Base-by-base conservation (phyloP, 345 rosid species). In the Ceriops zippeliana region DNA sequence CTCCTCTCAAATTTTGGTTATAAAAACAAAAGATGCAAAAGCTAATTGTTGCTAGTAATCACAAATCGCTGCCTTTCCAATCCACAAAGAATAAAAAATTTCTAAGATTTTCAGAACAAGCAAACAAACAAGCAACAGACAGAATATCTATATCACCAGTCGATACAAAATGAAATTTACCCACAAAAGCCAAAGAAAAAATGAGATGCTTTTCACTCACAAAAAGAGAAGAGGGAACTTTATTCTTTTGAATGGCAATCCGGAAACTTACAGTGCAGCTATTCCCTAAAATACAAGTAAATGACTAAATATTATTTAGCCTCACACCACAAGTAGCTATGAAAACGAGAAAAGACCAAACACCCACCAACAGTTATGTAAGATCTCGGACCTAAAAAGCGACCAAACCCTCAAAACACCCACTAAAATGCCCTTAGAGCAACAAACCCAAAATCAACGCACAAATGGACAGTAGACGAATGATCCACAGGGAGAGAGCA, bases 301-400 rank as follows among this genome's bases (percentile, higher is more conserved):
- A 42, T 42, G 13, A 42, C 56, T 52, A 63, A 58, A 62, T 24
- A 54, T 49, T 58, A 57, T 22, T 56, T 51, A 67, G 62, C 52
- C 69, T 49, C 70, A 35, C 47, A 61, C 34, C 49, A 21, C 38
- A 51, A 0, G 34, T 6, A 17, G 16, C 11, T 15, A 53, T 64
- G 1, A 49, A 62, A 51, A 76, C 49, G 17, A 75, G 64, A 71
- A 66, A 73, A 61, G 72, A 73, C 71, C 53, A 80, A 70, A 72
- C 64, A 65, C 70, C 70, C 70, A 75, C 32, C 70, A 59, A 60
- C 56, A 49, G 74, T 61, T 46, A 67, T 46, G 42, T 62, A 67
- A 72, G 83, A 83, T 78, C 83, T 83, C 77, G 6, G 59, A 82
- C 52, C 70, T 60, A 31, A 74, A 78, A 61, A 73, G 32, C 53